Evolutionary conservation across 176 grass and related monocot species (phyloP).

Genomic region (Oryza punctata): DNA sequence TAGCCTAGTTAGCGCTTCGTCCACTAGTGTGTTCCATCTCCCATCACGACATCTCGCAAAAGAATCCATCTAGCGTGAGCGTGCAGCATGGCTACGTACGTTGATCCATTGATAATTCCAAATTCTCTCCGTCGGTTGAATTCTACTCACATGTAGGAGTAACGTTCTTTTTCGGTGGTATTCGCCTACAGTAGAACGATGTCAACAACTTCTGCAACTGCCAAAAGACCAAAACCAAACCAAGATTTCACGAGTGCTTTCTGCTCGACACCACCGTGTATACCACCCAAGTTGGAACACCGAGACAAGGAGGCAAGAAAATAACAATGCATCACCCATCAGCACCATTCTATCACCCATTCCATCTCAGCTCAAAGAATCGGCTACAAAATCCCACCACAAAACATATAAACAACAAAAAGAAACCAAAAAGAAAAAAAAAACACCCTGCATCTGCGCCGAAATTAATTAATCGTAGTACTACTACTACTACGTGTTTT

Average conservation of each 20-base stretch:
- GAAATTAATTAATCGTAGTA: not conserved
- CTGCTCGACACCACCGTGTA: not conserved
- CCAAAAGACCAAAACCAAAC: no score
- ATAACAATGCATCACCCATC: not conserved
- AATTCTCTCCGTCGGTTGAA: not conserved
- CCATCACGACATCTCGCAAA: no score
- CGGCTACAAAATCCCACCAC: slow-evolving; percentile 29
- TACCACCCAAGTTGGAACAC: not conserved
- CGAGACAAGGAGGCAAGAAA: not conserved
- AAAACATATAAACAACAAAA: slow-evolving; percentile 28
- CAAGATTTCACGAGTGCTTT: not conserved
- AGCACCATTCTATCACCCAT: not conserved
- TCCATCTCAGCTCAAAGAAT: slow-evolving; percentile 35
- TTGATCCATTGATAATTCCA: not conserved
- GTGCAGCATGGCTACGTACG: not conserved
- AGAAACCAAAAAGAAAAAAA: no score
- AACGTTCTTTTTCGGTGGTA: no score
- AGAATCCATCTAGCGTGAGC: not conserved
- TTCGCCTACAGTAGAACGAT: no score
- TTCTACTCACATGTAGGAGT: no score
- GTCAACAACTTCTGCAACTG: no score
- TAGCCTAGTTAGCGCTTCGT: not conserved
- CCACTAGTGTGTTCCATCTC: not conserved
- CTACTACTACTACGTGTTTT: not conserved
- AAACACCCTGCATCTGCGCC: not conserved